Percentiles rank a stretch among this genome's conserved stretches.
Evolutionary conservation across 345 rosid species (phyloP).

Genomic region (Moricandia moricandioides): DNA sequence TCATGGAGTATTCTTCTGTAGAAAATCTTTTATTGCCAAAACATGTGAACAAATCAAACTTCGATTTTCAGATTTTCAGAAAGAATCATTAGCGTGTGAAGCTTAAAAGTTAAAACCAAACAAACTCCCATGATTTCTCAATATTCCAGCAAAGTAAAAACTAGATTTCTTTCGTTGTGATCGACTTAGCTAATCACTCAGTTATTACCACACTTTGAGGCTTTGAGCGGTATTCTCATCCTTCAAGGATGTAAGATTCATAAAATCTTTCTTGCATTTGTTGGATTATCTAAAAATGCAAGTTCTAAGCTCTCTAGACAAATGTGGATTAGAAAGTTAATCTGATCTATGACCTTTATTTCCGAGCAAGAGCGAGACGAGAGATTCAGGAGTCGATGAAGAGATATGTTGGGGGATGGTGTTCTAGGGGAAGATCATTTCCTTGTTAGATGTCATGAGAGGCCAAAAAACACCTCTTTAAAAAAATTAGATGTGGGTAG

Average conservation of each 20-base stretch:
- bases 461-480: neutral
- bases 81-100: constrained; percentile 53
- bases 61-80: constrained; percentile 81
- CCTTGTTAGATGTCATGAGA: neutral
- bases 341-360: neutral
- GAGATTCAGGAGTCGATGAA: no score
- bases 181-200: neutral
- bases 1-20: constrained; percentile 82
- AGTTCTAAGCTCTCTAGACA: neutral
- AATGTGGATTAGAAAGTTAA: neutral
- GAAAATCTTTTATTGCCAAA: constrained; percentile 71
- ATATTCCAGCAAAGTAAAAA: constrained; percentile 56
- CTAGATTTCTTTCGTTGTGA: neutral
- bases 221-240: neutral
- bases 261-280: neutral
- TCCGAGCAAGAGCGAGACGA: neutral
- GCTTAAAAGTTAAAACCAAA: constrained; percentile 50
- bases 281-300: neutral
- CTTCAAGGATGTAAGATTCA: neutral
- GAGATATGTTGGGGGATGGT: neutral
- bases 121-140: constrained; percentile 49
- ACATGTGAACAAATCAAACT: constrained; percentile 86
- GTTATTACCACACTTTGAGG: neutral
- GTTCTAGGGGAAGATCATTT: neutral
- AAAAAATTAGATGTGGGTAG: neutral